phyloP scores from a whole-genome alignment of 1,284 basidiomycete species.

The Xerocomus minutiporus region DNA sequence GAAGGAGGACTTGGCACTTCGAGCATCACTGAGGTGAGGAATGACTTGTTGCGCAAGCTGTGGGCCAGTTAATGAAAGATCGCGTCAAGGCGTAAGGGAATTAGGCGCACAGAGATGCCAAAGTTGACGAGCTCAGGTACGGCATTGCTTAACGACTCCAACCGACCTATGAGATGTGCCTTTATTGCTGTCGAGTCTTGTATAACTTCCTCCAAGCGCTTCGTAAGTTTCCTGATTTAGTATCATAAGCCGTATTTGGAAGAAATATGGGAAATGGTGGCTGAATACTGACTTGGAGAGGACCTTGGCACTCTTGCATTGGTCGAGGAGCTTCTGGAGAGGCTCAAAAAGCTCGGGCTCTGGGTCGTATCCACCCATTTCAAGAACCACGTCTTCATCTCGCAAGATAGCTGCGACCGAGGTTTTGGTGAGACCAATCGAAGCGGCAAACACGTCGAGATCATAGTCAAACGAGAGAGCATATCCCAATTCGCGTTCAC shows the following conservation, averaged over 20 bases:
- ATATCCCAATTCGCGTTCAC: slow-evolving; percentile 84
- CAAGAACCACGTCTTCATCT: slow-evolving; percentile 74
- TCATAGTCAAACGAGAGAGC: slow-evolving; percentile 81
- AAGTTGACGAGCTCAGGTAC: slow-evolving; percentile 85
- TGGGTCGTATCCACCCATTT: slow-evolving; percentile 70
- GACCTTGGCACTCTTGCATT: slow-evolving; percentile 75
- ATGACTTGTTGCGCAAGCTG: slow-evolving; percentile 85
- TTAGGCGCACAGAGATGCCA: slow-evolving; percentile 68
- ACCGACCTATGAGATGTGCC: slow-evolving; percentile 62
- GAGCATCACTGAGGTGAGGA: slow-evolving; percentile 72
- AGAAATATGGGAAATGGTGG: not conserved
- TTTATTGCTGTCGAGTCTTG: slow-evolving; percentile 69
- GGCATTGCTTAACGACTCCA: slow-evolving; percentile 66
- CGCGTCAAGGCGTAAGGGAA: not conserved
- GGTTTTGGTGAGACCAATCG: slow-evolving; percentile 83
- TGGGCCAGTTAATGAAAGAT: slow-evolving; percentile 1
- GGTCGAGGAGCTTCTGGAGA: slow-evolving; percentile 75
- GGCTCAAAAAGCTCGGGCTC: slow-evolving; percentile 74
- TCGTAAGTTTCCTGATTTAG: slow-evolving; percentile 71
- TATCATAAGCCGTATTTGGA: slow-evolving; percentile 4
- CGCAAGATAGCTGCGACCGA: slow-evolving; percentile 67
- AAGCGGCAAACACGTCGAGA: slow-evolving; percentile 87
- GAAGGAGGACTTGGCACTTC: slow-evolving; percentile 72
- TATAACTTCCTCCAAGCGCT: slow-evolving; percentile 77
- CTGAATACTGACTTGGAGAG: slow-evolving; percentile 62